Base-by-base conservation (phyloP, 2,329 filamentous ascomycete genomes). In the Monosporascus sp. region DNA sequence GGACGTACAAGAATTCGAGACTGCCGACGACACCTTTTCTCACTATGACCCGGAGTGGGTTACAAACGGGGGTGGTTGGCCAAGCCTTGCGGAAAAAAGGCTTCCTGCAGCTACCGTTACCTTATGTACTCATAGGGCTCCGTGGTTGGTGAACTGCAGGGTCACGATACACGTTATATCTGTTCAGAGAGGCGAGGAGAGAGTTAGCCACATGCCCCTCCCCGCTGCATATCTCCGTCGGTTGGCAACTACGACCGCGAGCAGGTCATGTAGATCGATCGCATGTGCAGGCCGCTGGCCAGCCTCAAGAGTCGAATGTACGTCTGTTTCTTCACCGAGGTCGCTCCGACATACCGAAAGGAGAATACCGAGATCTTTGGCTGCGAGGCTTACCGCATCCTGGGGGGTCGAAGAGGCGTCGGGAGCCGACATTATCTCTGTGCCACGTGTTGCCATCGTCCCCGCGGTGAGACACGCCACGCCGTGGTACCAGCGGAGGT, bases 371-470 rank as follows among this genome's bases (percentile, higher is more conserved):
- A 24, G 11, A 8, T 5, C 22, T 5, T 20, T 19, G 19, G 19
- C 6, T 9, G 40, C 19, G 40, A 43, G 17, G 40, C 19, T 22
- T 43, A n/a, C 40, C 40, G 19, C 40, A 20, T 20, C n/a, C 40
- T 22, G n/a, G 3, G 11, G 17, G 40, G 14, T 43, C 8, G 40
- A 14, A 14, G 16, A n/a, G 50, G 47, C 53, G 52, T 51, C 37
- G 52, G 52, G 55, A 47, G 53, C 48, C 48, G 41, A 47, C 52
- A 52, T 52, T 49, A 53, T 57, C 51, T 55, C 52, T 53, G 52
- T 48, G 55, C 55, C 55, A 57, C 52, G 26, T 51, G 43, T 41
- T 49, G 16, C 49, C 51, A 40, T 51, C 52, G 19, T 53, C 37
- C 51, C 51, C 51, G 45, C 51, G 45, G 31, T 51, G 48, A 51